Evolutionary conservation across 306 rosid species (phyloP).

Genomic region (Purshia tridentata): DNA sequence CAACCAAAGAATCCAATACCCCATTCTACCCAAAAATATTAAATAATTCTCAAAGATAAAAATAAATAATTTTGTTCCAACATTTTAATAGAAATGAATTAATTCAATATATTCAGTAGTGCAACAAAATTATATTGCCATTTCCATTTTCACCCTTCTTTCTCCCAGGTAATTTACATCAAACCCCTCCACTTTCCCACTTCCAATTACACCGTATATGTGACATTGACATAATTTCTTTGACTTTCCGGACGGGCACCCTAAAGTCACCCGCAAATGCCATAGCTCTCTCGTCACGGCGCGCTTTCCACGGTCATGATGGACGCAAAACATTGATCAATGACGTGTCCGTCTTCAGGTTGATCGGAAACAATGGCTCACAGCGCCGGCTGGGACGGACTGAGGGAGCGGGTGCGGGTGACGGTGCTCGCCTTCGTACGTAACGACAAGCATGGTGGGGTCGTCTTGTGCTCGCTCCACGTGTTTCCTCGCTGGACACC

Average conservation of each 20-base stretch:
- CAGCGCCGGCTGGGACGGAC: not conserved
- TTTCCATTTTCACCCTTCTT: constrained; percentile 9
- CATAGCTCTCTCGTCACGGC: not conserved
- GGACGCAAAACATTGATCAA: not conserved
- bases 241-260: not conserved
- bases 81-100: not conserved
- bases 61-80: not conserved
- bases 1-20: constrained; percentile 8
- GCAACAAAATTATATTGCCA: constrained; percentile 6
- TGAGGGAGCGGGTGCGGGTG: constrained; percentile 21
- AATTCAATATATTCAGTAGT: not conserved
- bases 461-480: constrained; percentile 65
- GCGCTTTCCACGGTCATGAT: not conserved
- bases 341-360: not conserved
- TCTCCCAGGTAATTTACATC: not conserved
- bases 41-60: not conserved
- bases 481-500: constrained; percentile 85
- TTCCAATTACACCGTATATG: not conserved
- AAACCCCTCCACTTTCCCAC: not conserved
- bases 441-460: constrained; percentile 45
- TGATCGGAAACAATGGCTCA: not conserved
- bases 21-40: not conserved
- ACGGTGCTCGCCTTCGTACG: constrained; percentile 51
- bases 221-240: not conserved
- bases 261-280: not conserved